These are phyloP conservation scores for Usnea hakonensis DNA, from an alignment of 495 filamentous ascomycete genomes.

Conservation along the genomic window DNA sequence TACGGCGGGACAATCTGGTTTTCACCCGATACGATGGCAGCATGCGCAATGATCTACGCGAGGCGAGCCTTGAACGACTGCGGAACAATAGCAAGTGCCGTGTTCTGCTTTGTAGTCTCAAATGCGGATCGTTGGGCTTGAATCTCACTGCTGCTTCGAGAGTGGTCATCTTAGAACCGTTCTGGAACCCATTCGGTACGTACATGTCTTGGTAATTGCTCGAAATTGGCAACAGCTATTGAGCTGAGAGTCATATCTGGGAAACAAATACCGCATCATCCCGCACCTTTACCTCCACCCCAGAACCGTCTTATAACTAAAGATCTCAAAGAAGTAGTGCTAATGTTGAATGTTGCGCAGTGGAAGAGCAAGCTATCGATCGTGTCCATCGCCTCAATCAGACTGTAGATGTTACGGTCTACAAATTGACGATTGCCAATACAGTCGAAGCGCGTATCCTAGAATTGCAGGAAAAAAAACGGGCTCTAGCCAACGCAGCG, in stretches of 20 bases:
- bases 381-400: conserved; percentile 95
- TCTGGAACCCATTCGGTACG: conserved; percentile 88
- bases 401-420: conserved; percentile 86
- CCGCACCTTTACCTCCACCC: neutral
- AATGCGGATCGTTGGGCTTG: conserved; percentile 85
- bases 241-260: neutral
- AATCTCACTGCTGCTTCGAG: conserved; percentile 91
- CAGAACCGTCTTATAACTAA: neutral
- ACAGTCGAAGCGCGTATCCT: conserved; percentile 91
- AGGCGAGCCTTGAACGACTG: conserved; percentile 70
- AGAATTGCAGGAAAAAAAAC: conserved; percentile 85
- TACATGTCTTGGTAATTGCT: neutral
- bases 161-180: conserved; percentile 92
- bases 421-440: conserved; percentile 75
- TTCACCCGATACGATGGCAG: conserved; percentile 89
- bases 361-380: conserved; percentile 98
- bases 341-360: neutral
- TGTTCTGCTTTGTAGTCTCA: conserved; percentile 83
- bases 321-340: neutral
- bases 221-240: neutral
- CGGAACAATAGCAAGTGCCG: conserved; percentile 64
- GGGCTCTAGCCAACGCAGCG: conserved; percentile 73
- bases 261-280: neutral
- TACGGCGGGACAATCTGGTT: conserved; percentile 59
- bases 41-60: conserved; percentile 89